Conservation (phyloP, 2,329 filamentous ascomycete genomes). For the Xylaria sp. region DNA sequence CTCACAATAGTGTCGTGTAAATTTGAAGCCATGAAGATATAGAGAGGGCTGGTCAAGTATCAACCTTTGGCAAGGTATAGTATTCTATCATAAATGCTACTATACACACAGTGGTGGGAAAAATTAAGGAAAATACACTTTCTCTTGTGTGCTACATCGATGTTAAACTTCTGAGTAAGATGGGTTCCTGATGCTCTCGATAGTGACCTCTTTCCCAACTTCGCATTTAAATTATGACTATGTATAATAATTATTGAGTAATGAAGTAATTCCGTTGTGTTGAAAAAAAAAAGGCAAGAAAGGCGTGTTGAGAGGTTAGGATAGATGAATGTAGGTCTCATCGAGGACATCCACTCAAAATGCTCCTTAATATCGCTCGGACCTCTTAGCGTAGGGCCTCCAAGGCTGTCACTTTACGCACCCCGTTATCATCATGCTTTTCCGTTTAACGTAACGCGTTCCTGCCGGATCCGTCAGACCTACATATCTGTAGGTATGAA, state of each 20-base stretch:
- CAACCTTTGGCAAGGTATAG: no score
- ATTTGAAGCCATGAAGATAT: not conserved
- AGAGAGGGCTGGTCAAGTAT: not conserved
- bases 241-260: not conserved
- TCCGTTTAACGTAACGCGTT: conserved; percentile 4
- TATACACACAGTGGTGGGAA: not conserved
- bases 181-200: no score
- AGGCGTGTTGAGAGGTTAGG: no score
- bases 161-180: not conserved
- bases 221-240: not conserved
- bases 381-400: conserved; percentile 6
- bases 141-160: not conserved
- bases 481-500: not conserved
- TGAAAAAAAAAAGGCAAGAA: not conserved
- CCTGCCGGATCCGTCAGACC: conserved; percentile 26
- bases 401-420: not conserved
- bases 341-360: not conserved
- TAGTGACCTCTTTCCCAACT: not conserved
- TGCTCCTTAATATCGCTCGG: conserved; percentile 28
- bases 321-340: no score
- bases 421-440: conserved; percentile 7
- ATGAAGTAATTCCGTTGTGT: not conserved
- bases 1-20: conserved; percentile 4
- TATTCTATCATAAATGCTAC: no score
- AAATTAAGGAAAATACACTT: not conserved